Evolutionary conservation across 306 rosid genomes (phyloP), one percentile per base, ranked within the genome.

Genomic region (Dryas octopetala): DNA sequence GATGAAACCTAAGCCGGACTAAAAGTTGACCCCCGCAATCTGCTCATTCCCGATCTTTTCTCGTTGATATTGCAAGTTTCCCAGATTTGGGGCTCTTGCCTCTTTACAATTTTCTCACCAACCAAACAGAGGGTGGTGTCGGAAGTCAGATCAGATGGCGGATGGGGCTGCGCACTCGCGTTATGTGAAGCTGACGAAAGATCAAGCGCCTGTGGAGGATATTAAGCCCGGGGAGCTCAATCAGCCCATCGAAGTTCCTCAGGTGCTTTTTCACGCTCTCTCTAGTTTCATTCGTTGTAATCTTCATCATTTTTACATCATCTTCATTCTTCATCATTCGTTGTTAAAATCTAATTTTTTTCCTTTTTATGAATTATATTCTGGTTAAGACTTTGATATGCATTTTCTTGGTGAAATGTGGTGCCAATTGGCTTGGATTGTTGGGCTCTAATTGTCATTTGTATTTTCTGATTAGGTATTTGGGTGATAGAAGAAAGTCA

Each of bases 211-310:
- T 53, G 45, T 88, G 13, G 90, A 92, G 70, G 99, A 96, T 28
- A 92, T 92, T 65, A 80, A 79, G 53, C 98, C 99, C 14, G 99
- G 99, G 26, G 99, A 96, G 88, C 99, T 96, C 71, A 92, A 92
- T 78, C 98, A 92, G 80, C 99, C 99, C 28, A 84, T 96, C 78
- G 91, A 92, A 14, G 93, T 92, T 83, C 97, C 97, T 80, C 98
- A 96, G 97, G 99, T 92, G 6, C 0, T 45, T 50, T 79, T 13
- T 14, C n/a, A 32, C 1, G 17, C 48, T 70, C 13, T 68, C 59
- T 71, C 59, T 41, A 2, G 48, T n/a, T 63, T 5, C 7, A 6
- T 7, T 71, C 64, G 1, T 12, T 4, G 15, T 5, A 61, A 2
- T 32, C 5, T 61, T 6, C 5, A 8, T 38, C 17, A 61, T 61